phyloP scores from a whole-genome alignment of 2,329 filamentous ascomycete species.

The Berkeleyomyces basicola region DNA sequence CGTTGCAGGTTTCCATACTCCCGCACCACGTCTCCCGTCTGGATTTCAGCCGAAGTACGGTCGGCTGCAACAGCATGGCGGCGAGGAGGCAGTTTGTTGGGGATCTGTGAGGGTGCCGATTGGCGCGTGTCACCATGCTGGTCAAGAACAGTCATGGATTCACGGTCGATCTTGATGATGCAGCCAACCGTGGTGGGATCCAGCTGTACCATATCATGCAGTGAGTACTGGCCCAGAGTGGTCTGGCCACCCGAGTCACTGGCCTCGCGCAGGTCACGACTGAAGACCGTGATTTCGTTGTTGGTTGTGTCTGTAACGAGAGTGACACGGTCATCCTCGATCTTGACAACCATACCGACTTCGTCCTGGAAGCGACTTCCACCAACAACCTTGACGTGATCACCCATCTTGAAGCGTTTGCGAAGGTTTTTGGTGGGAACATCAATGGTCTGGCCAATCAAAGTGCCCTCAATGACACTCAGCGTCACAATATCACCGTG shows the following conservation, averaged over 20 bases:
- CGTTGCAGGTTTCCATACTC: slow-evolving; percentile 75
- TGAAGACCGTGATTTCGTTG: slow-evolving; percentile 91
- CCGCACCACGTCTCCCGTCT: slow-evolving; percentile 79
- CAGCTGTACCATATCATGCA: slow-evolving; percentile 87
- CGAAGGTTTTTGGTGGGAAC: slow-evolving; percentile 83
- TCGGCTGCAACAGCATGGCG: slow-evolving; percentile 82
- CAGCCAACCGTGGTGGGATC: slow-evolving; percentile 85
- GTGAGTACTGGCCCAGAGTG: slow-evolving; percentile 70
- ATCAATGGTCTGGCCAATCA: slow-evolving; percentile 73
- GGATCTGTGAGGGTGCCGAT: slow-evolving; percentile 78
- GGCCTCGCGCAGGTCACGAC: slow-evolving; percentile 86
- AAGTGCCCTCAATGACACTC: slow-evolving; percentile 63
- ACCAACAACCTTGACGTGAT: slow-evolving; percentile 97
- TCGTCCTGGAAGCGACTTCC: slow-evolving; percentile 89
- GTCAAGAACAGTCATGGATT: slow-evolving; percentile 77
- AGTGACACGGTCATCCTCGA: slow-evolving; percentile 82
- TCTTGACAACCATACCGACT: slow-evolving; percentile 91
- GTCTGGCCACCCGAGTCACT: slow-evolving; percentile 80
- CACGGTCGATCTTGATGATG: slow-evolving; percentile 86
- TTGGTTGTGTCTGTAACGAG: slow-evolving; percentile 85
- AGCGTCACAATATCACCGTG: slow-evolving; percentile 86
- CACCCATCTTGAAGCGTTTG: slow-evolving; percentile 82
- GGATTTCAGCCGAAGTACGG: slow-evolving; percentile 81
- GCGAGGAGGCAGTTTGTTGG: slow-evolving; percentile 70
- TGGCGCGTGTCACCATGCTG: slow-evolving; percentile 73